Conservation (phyloP, 192 early-diverging fungal genomes). For the Mortierella hygrophila region DNA sequence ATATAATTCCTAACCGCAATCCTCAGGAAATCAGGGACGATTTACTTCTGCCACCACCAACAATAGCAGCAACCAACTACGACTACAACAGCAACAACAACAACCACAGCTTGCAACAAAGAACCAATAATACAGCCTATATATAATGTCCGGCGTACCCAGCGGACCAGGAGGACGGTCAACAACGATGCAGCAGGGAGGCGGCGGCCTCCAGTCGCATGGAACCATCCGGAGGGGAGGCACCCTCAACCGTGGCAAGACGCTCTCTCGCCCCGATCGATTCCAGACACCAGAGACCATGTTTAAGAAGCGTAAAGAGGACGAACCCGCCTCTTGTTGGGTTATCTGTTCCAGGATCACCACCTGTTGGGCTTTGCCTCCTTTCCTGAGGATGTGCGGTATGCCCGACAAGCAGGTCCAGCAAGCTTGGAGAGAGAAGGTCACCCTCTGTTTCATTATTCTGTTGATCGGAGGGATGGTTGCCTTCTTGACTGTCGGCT, state of each 20-base stretch:
- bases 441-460: constrained; percentile 79
- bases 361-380: constrained; percentile 71
- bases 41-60: background rate
- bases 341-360: constrained; percentile 70
- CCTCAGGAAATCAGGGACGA: background rate
- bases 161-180: constrained; percentile 26
- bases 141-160: constrained; percentile 29
- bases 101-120: background rate
- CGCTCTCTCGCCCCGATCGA: constrained; percentile 79
- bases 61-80: background rate
- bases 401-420: constrained; percentile 67
- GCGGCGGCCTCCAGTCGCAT: constrained; percentile 7
- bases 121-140: background rate
- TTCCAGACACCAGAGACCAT: constrained; percentile 76
- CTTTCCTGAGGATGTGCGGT: constrained; percentile 66
- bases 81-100: background rate
- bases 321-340: constrained; percentile 62
- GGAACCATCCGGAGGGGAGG: constrained; percentile 48
- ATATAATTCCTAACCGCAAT: background rate
- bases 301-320: constrained; percentile 67
- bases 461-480: constrained; percentile 73
- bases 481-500: constrained; percentile 82
- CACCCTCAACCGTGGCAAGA: constrained; percentile 78
- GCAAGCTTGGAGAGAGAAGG: constrained; percentile 80
- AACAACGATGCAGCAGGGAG: constrained; percentile 11